These are phyloP conservation scores for Morella rubra DNA, from an alignment of 306 rosid genomes.

Conservation along the genomic window DNA sequence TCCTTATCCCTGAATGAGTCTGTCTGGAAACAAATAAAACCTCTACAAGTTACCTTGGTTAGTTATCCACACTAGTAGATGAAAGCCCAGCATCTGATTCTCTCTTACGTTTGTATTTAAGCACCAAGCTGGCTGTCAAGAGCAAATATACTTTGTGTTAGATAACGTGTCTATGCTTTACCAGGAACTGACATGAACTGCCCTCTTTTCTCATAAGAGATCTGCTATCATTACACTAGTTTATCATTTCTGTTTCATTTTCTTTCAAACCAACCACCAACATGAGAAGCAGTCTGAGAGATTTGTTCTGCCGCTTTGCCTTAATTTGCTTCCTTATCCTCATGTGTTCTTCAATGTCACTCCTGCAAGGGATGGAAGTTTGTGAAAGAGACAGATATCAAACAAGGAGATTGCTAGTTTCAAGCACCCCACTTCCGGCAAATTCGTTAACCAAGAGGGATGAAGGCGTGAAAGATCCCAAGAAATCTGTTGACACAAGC, in stretches of 20 bases:
- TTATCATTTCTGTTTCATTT: slow-evolving; percentile 8
- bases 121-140: slow-evolving; percentile 12
- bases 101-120: slow-evolving; percentile 7
- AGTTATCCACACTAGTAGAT: neutral
- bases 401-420: slow-evolving; percentile 48
- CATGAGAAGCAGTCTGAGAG: slow-evolving; percentile 52
- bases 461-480: slow-evolving; percentile 34
- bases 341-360: slow-evolving; percentile 32
- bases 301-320: slow-evolving; percentile 37
- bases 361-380: slow-evolving; percentile 32
- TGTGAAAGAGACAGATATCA: slow-evolving; percentile 27
- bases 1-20: neutral
- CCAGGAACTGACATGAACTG: slow-evolving; percentile 30
- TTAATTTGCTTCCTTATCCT: slow-evolving; percentile 42
- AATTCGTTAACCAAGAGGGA: slow-evolving; percentile 29
- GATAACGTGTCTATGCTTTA: slow-evolving; percentile 8
- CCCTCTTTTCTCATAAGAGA: slow-evolving; percentile 10
- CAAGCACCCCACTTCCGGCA: slow-evolving; percentile 33
- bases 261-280: slow-evolving; percentile 26
- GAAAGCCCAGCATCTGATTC: neutral
- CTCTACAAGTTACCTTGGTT: neutral
- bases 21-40: neutral
- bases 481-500: slow-evolving; percentile 48
- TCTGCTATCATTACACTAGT: slow-evolving; percentile 9
- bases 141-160: slow-evolving; percentile 19